Conservation (phyloP, 345 rosid genomes). For the Syzygium aqueum region DNA sequence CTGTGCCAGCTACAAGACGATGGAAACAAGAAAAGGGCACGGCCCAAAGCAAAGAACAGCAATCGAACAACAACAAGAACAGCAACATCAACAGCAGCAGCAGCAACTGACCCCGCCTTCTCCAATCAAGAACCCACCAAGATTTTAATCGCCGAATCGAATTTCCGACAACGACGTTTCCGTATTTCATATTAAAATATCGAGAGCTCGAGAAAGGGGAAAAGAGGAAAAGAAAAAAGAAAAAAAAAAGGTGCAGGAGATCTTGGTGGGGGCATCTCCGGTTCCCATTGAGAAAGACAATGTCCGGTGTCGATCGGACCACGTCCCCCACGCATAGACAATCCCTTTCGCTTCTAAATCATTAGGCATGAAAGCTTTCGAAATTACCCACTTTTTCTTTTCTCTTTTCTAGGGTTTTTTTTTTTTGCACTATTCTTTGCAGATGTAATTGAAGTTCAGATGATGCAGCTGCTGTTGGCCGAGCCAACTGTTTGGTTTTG, state of each 20-base stretch:
- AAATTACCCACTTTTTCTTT: not conserved
- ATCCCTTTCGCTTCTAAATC: not conserved
- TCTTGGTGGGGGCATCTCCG: not conserved
- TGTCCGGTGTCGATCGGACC: not conserved
- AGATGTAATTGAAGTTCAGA: not conserved
- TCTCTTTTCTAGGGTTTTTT: not conserved
- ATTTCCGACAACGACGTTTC: not conserved
- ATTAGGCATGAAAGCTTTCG: not conserved
- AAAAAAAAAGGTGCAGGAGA: not conserved
- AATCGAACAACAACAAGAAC: not conserved
- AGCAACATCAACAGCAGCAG: not conserved
- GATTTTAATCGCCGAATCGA: not conserved
- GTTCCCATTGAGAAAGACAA: not conserved
- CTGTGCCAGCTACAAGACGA: not conserved
- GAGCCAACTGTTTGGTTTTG: not conserved
- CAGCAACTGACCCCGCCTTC: not conserved
- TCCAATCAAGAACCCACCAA: not conserved
- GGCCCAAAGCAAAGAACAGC: not conserved
- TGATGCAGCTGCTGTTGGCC: not conserved
- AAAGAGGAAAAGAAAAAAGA: accelerated
- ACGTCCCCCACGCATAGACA: not conserved
- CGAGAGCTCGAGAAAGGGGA: not conserved
- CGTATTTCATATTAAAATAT: not conserved
- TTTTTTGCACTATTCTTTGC: not conserved
- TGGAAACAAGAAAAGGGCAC: not conserved